Evolutionary conservation across 78 protist genomes (phyloP).

Genomic region (Bigelowiella natans): DNA sequence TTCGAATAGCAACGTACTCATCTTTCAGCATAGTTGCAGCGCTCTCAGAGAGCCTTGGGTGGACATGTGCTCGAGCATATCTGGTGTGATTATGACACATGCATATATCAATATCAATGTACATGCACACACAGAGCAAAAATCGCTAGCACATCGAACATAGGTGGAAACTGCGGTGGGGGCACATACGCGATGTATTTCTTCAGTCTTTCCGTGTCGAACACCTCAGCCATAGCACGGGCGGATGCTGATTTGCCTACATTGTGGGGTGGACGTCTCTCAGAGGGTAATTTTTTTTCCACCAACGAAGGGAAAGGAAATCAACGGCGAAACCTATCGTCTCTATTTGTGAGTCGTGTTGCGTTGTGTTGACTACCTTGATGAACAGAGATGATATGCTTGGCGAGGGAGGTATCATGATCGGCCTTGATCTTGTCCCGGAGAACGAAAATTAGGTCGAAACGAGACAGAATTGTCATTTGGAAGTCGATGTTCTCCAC

Average conservation of each 20-base stretch:
- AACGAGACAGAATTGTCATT: conserved; percentile 94
- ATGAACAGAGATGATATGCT: conserved; percentile 23
- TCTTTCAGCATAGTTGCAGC: conserved; percentile 52
- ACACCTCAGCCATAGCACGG: neutral
- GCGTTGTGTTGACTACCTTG: too few relatives aligned
- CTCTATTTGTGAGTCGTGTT: too few relatives aligned
- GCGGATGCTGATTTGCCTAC: neutral
- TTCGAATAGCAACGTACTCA: conserved; percentile 42
- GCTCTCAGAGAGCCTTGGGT: conserved; percentile 57
- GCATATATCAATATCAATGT: neutral
- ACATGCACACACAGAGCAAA: too few relatives aligned
- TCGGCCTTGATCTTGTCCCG: conserved; percentile 4
- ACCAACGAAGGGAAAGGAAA: too few relatives aligned
- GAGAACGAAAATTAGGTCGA: conserved; percentile 95
- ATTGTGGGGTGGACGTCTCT: too few relatives aligned
- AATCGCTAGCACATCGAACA: too few relatives aligned
- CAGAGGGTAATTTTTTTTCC: too few relatives aligned
- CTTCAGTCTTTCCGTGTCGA: neutral
- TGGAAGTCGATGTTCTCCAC: conserved; percentile 63
- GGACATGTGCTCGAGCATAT: conserved; percentile 10
- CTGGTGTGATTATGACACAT: neutral
- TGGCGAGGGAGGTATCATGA: conserved; percentile 4
- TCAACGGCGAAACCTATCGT: too few relatives aligned
- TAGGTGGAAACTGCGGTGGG: too few relatives aligned
- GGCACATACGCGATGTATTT: neutral